These are phyloP conservation scores for Penicillium sp. DNA, from an alignment of 2,329 filamentous ascomycete genomes.

Conservation along the genomic window DNA sequence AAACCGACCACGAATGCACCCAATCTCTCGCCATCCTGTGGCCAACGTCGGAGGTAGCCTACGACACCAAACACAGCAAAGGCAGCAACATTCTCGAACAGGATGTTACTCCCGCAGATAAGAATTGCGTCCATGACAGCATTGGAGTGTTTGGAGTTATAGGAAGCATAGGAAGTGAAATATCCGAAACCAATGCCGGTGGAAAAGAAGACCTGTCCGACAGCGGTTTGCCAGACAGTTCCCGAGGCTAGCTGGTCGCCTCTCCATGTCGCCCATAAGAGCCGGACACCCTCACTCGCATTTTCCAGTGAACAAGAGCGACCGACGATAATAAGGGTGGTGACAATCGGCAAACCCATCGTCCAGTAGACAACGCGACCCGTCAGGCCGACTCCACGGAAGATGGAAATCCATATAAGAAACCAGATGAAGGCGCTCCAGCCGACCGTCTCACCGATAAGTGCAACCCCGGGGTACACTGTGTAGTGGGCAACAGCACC, in stretches of 20 bases:
- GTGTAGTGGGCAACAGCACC: constrained; percentile 39
- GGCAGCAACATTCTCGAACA: constrained; percentile 49
- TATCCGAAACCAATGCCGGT: constrained; percentile 53
- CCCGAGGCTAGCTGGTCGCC: constrained; percentile 44
- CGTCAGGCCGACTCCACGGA: constrained; percentile 50
- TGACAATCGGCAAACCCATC: constrained; percentile 53
- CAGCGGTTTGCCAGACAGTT: constrained; percentile 52
- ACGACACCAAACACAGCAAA: constrained; percentile 51
- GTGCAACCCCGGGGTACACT: constrained; percentile 39
- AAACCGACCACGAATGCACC: constrained; percentile 53
- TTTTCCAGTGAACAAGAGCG: constrained; percentile 48
- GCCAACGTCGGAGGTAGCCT: constrained; percentile 41
- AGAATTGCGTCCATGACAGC: constrained; percentile 52
- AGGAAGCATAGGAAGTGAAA: constrained; percentile 52
- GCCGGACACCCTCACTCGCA: constrained; percentile 45
- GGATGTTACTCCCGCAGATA: constrained; percentile 48
- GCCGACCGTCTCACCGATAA: constrained; percentile 51
- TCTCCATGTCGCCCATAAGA: constrained; percentile 45
- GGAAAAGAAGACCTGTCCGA: constrained; percentile 53
- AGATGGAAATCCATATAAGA: constrained; percentile 52
- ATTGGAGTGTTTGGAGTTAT: constrained; percentile 50
- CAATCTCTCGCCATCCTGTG: constrained; percentile 33
- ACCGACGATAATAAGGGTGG: constrained; percentile 50
- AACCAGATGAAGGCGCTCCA: constrained; percentile 55
- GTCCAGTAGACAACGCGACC: constrained; percentile 54